A percentile compares a stretch with the other conserved stretches of the same genome.
Conservation (phyloP, 2,329 filamentous ascomycete genomes). For the Claviceps paspali region DNA sequence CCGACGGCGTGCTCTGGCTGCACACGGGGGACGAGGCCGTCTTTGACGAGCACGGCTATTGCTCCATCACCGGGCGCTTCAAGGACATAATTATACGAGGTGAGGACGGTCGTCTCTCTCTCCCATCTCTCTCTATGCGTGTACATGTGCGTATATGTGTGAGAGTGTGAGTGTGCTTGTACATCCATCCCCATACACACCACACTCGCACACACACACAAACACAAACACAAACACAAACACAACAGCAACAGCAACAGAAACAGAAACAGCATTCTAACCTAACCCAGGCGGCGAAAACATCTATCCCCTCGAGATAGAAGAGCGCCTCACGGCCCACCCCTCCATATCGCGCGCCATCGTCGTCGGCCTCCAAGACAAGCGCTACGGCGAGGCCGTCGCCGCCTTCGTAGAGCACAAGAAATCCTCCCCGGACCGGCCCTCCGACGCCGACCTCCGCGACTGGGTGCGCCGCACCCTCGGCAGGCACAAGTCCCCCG, state of each 20-base stretch:
- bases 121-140: no score
- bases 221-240: neutral
- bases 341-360: conserved; percentile 46
- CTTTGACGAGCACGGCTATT: conserved; percentile 54
- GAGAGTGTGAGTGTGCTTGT: no score
- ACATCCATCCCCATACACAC: no score
- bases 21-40: conserved; percentile 57
- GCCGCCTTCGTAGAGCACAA: conserved; percentile 43
- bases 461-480: conserved; percentile 47
- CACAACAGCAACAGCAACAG: neutral
- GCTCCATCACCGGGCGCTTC: conserved; percentile 58
- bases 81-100: conserved; percentile 70
- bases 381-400: conserved; percentile 61
- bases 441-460: conserved; percentile 34
- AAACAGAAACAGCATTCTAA: no score
- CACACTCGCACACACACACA: no score
- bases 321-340: conserved; percentile 54
- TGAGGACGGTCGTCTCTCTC: no score
- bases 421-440: conserved; percentile 10
- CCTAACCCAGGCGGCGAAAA: conserved; percentile 50
- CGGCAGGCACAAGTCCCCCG: conserved; percentile 53
- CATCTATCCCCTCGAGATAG: conserved; percentile 59
- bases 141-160: no score
- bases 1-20: conserved; percentile 41
- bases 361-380: conserved; percentile 53